Conservation (phyloP, 108 stramenopile species). For the Cyclostephanos invisitatus region DNA sequence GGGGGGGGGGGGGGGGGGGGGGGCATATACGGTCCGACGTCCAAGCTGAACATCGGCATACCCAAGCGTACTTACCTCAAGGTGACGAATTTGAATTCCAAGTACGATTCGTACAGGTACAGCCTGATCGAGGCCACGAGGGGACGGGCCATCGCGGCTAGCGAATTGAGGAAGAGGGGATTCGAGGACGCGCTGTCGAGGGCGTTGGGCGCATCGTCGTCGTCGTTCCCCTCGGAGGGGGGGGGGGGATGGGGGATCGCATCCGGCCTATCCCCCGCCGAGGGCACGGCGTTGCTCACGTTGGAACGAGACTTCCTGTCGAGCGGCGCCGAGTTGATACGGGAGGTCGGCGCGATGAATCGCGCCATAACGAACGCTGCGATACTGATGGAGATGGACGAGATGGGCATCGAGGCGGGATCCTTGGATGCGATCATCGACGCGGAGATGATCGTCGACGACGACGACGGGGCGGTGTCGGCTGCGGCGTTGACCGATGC, state of each 20-base stretch:
- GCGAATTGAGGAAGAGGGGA: conserved; percentile 51
- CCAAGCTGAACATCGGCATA: conserved; percentile 67
- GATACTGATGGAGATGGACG: conserved; percentile 66
- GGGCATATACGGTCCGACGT: conserved; percentile 23
- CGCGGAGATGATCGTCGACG: conserved; percentile 33
- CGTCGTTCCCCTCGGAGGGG: conserved; percentile 1
- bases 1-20: conserved; percentile 5
- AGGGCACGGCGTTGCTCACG: conserved; percentile 53
- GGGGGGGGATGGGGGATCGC: background rate
- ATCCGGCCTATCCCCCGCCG: conserved; percentile 24
- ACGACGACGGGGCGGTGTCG: background rate
- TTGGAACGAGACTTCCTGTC: conserved; percentile 68
- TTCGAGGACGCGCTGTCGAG: conserved; percentile 65
- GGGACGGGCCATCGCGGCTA: conserved; percentile 70
- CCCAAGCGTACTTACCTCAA: conserved; percentile 62
- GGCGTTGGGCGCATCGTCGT: conserved; percentile 25
- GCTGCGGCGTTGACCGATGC: background rate
- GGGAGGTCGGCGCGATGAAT: conserved; percentile 44
- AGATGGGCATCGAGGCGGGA: conserved; percentile 59
- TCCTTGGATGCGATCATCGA: conserved; percentile 23
- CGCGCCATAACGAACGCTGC: conserved; percentile 54
- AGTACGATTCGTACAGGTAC: conserved; percentile 75
- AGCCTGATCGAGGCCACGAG: conserved; percentile 66
- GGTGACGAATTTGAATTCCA: conserved; percentile 71
- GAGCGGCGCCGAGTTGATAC: conserved; percentile 48